Conservation (phyloP, 805 yeast genomes). For the Hanseniaspora osmophila region DNA sequence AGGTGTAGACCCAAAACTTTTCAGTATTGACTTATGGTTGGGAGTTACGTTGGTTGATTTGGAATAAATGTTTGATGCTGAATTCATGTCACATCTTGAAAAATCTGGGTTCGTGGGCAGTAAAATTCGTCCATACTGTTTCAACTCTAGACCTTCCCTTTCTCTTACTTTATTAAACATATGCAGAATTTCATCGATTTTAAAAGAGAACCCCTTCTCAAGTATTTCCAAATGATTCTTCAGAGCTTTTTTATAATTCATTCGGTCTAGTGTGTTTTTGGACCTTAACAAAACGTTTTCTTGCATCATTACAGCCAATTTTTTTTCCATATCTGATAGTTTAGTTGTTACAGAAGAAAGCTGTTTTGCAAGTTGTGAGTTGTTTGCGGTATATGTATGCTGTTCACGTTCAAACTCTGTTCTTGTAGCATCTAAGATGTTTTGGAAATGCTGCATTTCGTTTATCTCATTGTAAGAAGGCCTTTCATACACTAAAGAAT, state of each 20-base stretch:
- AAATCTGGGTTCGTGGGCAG: background rate
- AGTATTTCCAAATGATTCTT: slow-evolving; percentile 26
- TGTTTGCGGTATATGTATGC: slow-evolving; percentile 23
- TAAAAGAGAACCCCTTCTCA: slow-evolving; percentile 28
- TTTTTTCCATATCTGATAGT: slow-evolving; percentile 38
- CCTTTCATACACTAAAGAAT: background rate
- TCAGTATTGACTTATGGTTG: too few species aligned
- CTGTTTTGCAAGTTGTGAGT: slow-evolving; percentile 44
- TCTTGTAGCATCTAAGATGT: slow-evolving; percentile 16
- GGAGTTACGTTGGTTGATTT: too few species aligned
- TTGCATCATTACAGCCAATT: slow-evolving; percentile 33
- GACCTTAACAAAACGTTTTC: slow-evolving; percentile 35
- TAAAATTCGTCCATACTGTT: slow-evolving; percentile 2
- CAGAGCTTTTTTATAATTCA: slow-evolving; percentile 22
- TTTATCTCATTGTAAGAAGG: slow-evolving; percentile 4
- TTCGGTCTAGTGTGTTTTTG: slow-evolving; percentile 19
- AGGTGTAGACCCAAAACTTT: too few species aligned
- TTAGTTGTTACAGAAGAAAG: slow-evolving; percentile 39
- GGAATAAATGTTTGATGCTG: too few species aligned
- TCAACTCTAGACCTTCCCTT: slow-evolving; percentile 25
- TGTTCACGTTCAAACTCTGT: slow-evolving; percentile 12
- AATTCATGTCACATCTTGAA: too few species aligned
- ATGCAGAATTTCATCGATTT: slow-evolving; percentile 32
- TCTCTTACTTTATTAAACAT: slow-evolving; percentile 28
- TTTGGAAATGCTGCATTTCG: slow-evolving; percentile 19